Evolutionary conservation across 495 filamentous ascomycete species (phyloP).

Genomic region (Neurospora sp.): DNA sequence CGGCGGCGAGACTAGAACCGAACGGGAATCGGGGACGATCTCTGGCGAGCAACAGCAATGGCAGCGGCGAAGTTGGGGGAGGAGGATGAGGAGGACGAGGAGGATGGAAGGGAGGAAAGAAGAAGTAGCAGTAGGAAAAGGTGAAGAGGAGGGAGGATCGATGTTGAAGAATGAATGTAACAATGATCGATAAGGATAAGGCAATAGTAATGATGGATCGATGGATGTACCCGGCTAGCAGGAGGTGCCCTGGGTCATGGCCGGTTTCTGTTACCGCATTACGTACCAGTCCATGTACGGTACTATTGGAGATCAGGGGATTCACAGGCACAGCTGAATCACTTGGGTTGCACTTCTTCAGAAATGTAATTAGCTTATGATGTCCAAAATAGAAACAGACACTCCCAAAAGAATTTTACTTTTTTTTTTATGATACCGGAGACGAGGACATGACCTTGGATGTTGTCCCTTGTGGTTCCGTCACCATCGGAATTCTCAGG

Average conservation of each 20-base stretch:
- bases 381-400: neutral
- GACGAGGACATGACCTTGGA: neutral
- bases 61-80: neutral
- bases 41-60: neutral
- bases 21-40: neutral
- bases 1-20: neutral
- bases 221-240: neutral
- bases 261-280: neutral
- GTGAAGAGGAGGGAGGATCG: neutral
- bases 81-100: neutral
- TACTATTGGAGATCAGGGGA: neutral
- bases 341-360: neutral
- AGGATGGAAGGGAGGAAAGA: neutral
- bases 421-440: neutral
- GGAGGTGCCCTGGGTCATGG: neutral
- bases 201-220: neutral
- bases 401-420: neutral
- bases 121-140: neutral
- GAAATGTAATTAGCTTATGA: neutral
- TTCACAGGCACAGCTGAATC: neutral
- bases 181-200: neutral
- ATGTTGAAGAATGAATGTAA: neutral
- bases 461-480: slow-evolving; percentile 1
- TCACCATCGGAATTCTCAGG: slow-evolving; percentile 20
- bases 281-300: neutral